Percentiles rank a stretch among this genome's conserved stretches.
Evolutionary conservation across 345 rosid species (phyloP).

Genomic region (Citrus medica): DNA sequence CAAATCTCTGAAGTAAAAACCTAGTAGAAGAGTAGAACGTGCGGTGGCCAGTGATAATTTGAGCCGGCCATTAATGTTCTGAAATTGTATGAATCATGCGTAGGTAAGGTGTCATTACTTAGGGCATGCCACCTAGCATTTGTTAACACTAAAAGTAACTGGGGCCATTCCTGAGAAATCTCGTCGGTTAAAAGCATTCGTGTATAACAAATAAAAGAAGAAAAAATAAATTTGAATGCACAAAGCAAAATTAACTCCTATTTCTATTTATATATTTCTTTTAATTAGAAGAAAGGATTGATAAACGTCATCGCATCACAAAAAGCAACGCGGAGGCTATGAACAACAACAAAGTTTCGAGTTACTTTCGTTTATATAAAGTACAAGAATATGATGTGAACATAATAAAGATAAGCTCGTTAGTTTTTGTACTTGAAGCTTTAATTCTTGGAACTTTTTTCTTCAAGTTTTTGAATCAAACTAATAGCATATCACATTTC

Average conservation of each 20-base stretch:
- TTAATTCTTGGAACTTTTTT: background rate
- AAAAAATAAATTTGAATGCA: too few relatives aligned
- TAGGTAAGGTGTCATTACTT: background rate
- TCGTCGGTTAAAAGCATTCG: background rate
- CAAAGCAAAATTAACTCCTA: background rate
- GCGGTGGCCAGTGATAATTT: background rate
- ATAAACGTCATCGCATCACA: background rate
- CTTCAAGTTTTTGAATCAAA: background rate
- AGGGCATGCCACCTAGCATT: background rate
- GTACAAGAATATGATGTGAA: conserved; percentile 7
- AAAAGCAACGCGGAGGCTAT: background rate
- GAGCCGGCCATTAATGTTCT: background rate
- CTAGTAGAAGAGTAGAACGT: background rate
- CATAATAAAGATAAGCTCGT: background rate
- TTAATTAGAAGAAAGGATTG: background rate
- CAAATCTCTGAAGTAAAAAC: background rate
- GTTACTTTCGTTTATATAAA: conserved; percentile 4
- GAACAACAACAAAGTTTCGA: conserved; percentile 18
- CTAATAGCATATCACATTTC: conserved; percentile 3
- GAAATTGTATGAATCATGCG: background rate
- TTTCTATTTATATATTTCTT: background rate
- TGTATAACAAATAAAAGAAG: too few relatives aligned
- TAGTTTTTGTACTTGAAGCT: conserved; percentile 12
- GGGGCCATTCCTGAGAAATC: background rate
- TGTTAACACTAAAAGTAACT: background rate